These are phyloP conservation scores for Phaeophleospora eucalypticola DNA, from an alignment of 2,329 filamentous ascomycete genomes.

Conservation along the genomic window DNA sequence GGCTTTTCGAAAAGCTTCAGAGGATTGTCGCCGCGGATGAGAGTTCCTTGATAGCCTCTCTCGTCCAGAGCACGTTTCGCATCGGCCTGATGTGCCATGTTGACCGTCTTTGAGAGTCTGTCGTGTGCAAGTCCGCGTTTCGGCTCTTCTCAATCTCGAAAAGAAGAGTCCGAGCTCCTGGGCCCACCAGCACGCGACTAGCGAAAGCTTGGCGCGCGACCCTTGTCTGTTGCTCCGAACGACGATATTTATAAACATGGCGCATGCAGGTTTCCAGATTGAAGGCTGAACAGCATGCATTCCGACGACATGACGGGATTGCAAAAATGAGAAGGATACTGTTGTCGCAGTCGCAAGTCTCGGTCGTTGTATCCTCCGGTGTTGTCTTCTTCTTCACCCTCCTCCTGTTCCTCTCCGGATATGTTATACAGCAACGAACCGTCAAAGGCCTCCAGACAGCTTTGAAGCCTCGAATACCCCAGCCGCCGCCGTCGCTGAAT, in stretches of 20 bases:
- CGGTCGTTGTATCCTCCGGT: constrained; percentile 59
- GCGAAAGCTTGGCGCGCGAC: not conserved
- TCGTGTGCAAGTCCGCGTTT: no score
- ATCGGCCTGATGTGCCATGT: constrained; percentile 67
- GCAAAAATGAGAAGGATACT: constrained; percentile 12
- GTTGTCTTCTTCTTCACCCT: constrained; percentile 71
- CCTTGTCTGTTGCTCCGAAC: constrained; percentile 3
- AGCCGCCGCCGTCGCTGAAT: constrained; percentile 31
- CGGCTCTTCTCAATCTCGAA: not conserved
- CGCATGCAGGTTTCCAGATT: constrained; percentile 7
- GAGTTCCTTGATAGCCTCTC: constrained; percentile 70
- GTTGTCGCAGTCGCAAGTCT: constrained; percentile 63
- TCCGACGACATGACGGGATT: not conserved
- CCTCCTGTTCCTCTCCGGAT: constrained; percentile 82
- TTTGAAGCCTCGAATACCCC: constrained; percentile 55
- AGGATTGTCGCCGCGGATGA: constrained; percentile 87
- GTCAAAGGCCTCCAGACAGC: constrained; percentile 71
- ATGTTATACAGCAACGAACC: constrained; percentile 81
- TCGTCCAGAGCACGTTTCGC: constrained; percentile 77
- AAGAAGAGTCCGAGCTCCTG: not conserved
- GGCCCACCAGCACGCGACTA: not conserved
- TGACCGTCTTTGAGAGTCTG: no score
- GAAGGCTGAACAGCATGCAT: constrained; percentile 8
- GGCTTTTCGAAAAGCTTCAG: constrained; percentile 95
- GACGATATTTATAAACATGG: not conserved